Conservation (phyloP, 2,329 filamentous ascomycete species). For the Trichothecium sympodiale region DNA sequence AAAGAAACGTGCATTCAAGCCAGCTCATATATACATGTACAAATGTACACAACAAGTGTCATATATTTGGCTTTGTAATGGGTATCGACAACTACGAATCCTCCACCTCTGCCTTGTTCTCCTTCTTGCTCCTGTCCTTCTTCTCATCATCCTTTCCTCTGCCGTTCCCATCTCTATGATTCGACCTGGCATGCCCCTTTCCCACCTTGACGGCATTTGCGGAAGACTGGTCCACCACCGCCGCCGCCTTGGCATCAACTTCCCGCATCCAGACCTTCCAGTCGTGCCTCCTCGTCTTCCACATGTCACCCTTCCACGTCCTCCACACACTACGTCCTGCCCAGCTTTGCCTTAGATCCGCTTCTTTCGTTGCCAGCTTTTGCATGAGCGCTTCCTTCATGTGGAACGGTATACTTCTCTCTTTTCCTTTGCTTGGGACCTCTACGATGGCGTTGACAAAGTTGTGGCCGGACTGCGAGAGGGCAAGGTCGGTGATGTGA, state of each 20-base stretch:
- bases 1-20: too few relatives aligned
- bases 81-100: slow-evolving; percentile 1
- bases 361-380: slow-evolving; percentile 35
- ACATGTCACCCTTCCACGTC: slow-evolving; percentile 46
- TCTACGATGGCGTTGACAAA: slow-evolving; percentile 37
- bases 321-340: slow-evolving; percentile 46
- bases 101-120: slow-evolving; percentile 1
- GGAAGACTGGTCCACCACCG: neutral
- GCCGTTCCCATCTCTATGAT: too few relatives aligned
- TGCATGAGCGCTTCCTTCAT: slow-evolving; percentile 45
- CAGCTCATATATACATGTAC: too few relatives aligned
- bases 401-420: slow-evolving; percentile 42
- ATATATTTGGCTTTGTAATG: too few relatives aligned
- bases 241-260: slow-evolving; percentile 16
- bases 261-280: slow-evolving; percentile 49
- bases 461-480: slow-evolving; percentile 39
- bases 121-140: slow-evolving; percentile 6
- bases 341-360: slow-evolving; percentile 39
- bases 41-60: too few relatives aligned
- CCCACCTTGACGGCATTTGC: slow-evolving; percentile 1
- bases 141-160: slow-evolving; percentile 8
- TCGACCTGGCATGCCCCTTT: too few relatives aligned
- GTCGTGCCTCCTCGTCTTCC: slow-evolving; percentile 39
- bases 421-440: slow-evolving; percentile 36
- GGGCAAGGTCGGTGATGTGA: slow-evolving; percentile 32